Evolutionary conservation across 75 land plant species (phyloP), one percentile per base, ranked within the genome.

Genomic region (Cryptomeria japonica): DNA sequence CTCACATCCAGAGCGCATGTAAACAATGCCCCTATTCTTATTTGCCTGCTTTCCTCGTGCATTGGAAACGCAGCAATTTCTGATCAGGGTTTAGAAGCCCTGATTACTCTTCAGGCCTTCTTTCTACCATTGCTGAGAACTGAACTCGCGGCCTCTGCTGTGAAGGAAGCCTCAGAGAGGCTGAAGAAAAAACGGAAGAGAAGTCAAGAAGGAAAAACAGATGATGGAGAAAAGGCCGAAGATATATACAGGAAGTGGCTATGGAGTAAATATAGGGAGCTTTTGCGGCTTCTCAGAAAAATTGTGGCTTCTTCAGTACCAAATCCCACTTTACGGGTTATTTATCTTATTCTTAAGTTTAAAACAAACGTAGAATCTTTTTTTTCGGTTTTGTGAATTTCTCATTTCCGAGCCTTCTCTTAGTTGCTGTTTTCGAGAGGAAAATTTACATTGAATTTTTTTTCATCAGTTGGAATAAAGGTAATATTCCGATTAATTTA

Each of bases 21-120:
- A 91, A 98, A 98, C 93, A 96, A 98, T 88, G 93, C 92, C 42
- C 93, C 99, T 34, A 39, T 93, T 44, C 93, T 98, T 56, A 94
- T 98, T 73, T 76, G 90, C 18, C 53, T 88, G 73, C 88, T 97
- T 83, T 89, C 90, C 41, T 89, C 94, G 1, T 77, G 87, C 12
- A 8, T 80, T 87, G 5, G 36, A 53, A 39, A 13, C 87, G 4
- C 14, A 68, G 9, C 55, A 4, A 3, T 42, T n/a, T 68, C 75
- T 8, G 87, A 89, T 16, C 80, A 85, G 58, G 87, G 91, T 56
- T 87, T 93, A 25, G 96, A 96, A 72, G 88, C 96, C 47, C 89
- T 98, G 42, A 91, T 93, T 85, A 93, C 94, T 12, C 91, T 98
- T 31, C 97, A 96, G 61, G 91, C 99, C 38, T 98, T 98, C 91